Base-by-base conservation (phyloP, 352 stramenopile species). In the Phytophthora cajani region DNA sequence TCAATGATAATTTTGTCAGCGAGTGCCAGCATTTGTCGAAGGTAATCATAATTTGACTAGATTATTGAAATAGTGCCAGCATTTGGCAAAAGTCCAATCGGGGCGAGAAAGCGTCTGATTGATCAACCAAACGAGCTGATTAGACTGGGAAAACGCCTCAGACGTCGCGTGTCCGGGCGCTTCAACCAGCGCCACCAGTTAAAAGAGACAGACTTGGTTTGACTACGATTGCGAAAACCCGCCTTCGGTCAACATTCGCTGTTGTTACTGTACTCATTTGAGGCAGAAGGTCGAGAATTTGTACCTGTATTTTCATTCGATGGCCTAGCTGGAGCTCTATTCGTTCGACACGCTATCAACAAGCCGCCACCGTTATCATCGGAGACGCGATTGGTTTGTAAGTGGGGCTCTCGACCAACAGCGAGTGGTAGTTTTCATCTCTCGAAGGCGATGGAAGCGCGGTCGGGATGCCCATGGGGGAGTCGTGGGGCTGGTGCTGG, bases 91-190 rank as follows among this genome's bases (percentile, higher is more conserved):
- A n/a, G n/a, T n/a, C n/a, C n/a, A 27, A 27, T 27, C 23, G 23
- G 23, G 38, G 27, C 19, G 40, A 42, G 30, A 32, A 56, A 62
- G 62, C 52, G 62, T 62, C 40, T 16, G 14, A 59, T 70, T 19
- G 14, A 55, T 65, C 47, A 70, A 65, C 63, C 63, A 70, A 70
- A 70, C 63, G 56, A 38, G n/a, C 57, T 70, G 63, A 58, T 70
- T 70, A 65, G 63, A 70, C 40, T 52, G 30, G 8, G 46, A 52
- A 14, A 10, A 30, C 17, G n/a, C 14, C 46, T 8, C 44, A 11
- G 25, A 60, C 27, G 49, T 57, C 17, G 44, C 42, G 19, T 59
- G 27, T 33, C 8, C 12, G 6, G 19, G 23, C 12, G 49, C 14
- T 55, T 55, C 46, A 52, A 52, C 46, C 46, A 52, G 19, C 46